A percentile compares a stretch with the other conserved stretches of the same genome.
These are phyloP conservation scores for Boletus hoseneyae DNA, from an alignment of 1,284 basidiomycete genomes.

Conservation along the genomic window DNA sequence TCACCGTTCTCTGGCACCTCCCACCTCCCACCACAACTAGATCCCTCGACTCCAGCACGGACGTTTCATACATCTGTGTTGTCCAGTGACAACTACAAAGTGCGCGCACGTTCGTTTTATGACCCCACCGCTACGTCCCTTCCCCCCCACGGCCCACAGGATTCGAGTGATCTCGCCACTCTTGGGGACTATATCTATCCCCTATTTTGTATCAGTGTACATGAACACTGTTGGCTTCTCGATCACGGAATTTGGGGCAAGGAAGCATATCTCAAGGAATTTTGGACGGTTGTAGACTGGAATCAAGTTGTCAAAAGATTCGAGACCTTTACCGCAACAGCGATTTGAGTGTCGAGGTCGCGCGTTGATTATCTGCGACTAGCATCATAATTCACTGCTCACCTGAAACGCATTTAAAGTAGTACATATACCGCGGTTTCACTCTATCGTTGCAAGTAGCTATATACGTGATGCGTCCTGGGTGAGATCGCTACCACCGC, in stretches of 20 bases:
- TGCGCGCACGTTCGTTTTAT: constrained; percentile 25
- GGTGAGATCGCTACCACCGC: constrained; percentile 51
- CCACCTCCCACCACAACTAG: constrained; percentile 4
- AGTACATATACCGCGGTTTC: constrained; percentile 5
- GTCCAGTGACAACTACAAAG: constrained; percentile 8
- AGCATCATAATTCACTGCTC: constrained; percentile 26
- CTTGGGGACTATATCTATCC: constrained; percentile 67
- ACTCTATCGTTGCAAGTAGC: neutral
- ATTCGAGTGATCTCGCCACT: constrained; percentile 17
- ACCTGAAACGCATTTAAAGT: constrained; percentile 12
- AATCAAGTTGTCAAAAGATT: constrained; percentile 49
- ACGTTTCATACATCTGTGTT: constrained; percentile 24
- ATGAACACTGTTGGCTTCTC: constrained; percentile 92
- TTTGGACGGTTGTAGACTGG: constrained; percentile 93
- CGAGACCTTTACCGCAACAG: constrained; percentile 19
- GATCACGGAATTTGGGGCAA: constrained; percentile 95
- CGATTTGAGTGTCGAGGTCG: constrained; percentile 10
- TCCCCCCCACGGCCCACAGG: constrained; percentile 33
- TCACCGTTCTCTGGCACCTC: constrained; percentile 22
- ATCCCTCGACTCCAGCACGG: constrained; percentile 22
- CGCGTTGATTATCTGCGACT: constrained; percentile 8
- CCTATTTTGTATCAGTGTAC: constrained; percentile 80
- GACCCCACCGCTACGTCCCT: constrained; percentile 26
- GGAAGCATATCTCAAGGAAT: constrained; percentile 84
- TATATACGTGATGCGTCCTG: neutral